A percentile compares a stretch with the other conserved stretches of the same genome.
Evolutionary conservation across 805 yeast genomes (phyloP).

Genomic region (Cyberlindnera xylosilytica): DNA sequence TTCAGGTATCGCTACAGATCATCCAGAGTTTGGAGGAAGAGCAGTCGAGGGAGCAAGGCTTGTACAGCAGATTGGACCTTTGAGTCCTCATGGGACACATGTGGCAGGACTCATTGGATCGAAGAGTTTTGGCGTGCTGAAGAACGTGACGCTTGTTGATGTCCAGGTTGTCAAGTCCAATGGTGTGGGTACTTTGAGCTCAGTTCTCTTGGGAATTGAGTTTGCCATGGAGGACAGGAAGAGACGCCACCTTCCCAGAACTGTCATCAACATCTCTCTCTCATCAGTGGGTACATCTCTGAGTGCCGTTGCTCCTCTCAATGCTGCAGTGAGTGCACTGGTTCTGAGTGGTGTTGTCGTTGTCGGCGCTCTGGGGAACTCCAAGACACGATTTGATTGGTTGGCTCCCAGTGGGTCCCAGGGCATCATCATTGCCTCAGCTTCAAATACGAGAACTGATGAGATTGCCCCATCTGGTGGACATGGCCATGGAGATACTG

Average conservation of each 20-base stretch:
- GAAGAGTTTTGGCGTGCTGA: slow-evolving; percentile 76
- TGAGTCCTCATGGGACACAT: slow-evolving; percentile 84
- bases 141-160: slow-evolving; percentile 55
- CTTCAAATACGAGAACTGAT: slow-evolving; percentile 71
- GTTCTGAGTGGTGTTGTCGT: slow-evolving; percentile 62
- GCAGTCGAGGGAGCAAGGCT: slow-evolving; percentile 57
- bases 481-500: slow-evolving; percentile 58
- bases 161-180: slow-evolving; percentile 62
- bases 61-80: slow-evolving; percentile 62
- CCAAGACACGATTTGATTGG: slow-evolving; percentile 66
- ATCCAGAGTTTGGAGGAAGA: slow-evolving; percentile 62
- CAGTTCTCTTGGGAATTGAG: slow-evolving; percentile 61
- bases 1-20: slow-evolving; percentile 64
- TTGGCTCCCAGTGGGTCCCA: slow-evolving; percentile 80
- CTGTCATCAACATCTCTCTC: slow-evolving; percentile 67
- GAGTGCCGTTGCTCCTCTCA: slow-evolving; percentile 56
- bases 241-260: slow-evolving; percentile 40
- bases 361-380: slow-evolving; percentile 86
- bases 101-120: slow-evolving; percentile 89
- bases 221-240: slow-evolving; percentile 56
- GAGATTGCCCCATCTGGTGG: slow-evolving; percentile 73
- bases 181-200: slow-evolving; percentile 66
- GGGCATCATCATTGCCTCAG: slow-evolving; percentile 76
- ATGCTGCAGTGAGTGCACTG: slow-evolving; percentile 76
- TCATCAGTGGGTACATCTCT: slow-evolving; percentile 70